Evolutionary conservation across 495 filamentous ascomycete species (phyloP).

Genomic region (Hypoxylon crocopeplum): DNA sequence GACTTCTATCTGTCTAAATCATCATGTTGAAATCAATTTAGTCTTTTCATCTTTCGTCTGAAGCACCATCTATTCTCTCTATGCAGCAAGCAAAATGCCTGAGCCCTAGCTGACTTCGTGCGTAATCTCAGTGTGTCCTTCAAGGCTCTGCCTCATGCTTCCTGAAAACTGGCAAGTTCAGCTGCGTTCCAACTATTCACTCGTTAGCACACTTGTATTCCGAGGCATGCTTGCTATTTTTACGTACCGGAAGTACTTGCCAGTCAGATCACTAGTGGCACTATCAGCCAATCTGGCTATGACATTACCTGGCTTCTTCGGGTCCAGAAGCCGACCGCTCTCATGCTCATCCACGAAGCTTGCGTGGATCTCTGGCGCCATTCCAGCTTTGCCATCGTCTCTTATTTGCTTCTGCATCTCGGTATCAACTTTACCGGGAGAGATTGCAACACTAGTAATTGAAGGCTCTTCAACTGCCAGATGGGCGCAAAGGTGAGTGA

Average conservation of each 20-base stretch:
- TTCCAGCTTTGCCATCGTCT: constrained; percentile 67
- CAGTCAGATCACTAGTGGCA: constrained; percentile 70
- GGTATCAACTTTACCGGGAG: constrained; percentile 88
- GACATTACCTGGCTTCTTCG: constrained; percentile 84
- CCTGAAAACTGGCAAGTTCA: constrained; percentile 69
- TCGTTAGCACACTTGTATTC: constrained; percentile 47
- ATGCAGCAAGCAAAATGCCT: not conserved
- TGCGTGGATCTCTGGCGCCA: constrained; percentile 70
- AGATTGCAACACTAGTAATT: constrained; percentile 71
- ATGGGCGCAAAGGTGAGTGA: constrained; percentile 80
- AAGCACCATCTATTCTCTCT: constrained; percentile 49
- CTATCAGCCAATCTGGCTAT: constrained; percentile 74
- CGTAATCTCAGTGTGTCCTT: constrained; percentile 15
- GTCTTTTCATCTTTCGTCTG: constrained; percentile 99
- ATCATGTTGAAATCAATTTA: constrained; percentile 75
- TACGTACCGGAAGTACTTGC: constrained; percentile 72
- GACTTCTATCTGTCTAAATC: constrained; percentile 67
- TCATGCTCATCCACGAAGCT: constrained; percentile 72
- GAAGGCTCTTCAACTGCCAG: constrained; percentile 81
- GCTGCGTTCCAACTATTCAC: constrained; percentile 71
- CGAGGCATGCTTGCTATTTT: not conserved
- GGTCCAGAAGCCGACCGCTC: constrained; percentile 73
- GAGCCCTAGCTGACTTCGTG: constrained; percentile 16
- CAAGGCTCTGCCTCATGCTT: constrained; percentile 25
- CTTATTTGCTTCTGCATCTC: constrained; percentile 90